phyloP scores from a whole-genome alignment of 2,329 filamentous ascomycete species.

The Aspergillus alliaceus region DNA sequence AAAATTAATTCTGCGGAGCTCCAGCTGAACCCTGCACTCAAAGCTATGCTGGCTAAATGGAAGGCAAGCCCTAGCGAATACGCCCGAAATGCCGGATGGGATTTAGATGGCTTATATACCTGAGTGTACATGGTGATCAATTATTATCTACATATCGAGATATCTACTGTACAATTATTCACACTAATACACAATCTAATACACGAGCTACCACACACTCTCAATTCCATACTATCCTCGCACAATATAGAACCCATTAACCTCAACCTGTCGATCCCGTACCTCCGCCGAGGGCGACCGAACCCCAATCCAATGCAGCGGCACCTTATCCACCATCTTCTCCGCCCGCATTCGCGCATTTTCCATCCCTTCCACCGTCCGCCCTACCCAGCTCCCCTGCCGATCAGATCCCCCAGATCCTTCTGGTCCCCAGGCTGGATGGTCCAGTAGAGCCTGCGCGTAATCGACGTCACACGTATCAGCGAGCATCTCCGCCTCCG shows the following conservation, averaged over 20 bases:
- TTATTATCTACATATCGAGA: not conserved
- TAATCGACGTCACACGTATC: constrained; percentile 32
- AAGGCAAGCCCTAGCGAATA: not conserved
- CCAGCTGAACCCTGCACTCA: not conserved
- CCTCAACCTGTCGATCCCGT: constrained; percentile 46
- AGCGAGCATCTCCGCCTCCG: not conserved
- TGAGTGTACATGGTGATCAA: not conserved
- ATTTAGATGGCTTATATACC: not conserved
- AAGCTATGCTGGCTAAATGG: not conserved
- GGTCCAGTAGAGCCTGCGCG: constrained; percentile 37
- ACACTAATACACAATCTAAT: not conserved
- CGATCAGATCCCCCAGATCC: not conserved
- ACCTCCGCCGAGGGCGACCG: constrained; percentile 46
- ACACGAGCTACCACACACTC: not conserved
- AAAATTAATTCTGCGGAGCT: not conserved
- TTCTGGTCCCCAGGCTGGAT: constrained; percentile 37
- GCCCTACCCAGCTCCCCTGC: constrained; percentile 33
- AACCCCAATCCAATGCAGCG: constrained; percentile 60
- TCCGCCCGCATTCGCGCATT: constrained; percentile 53
- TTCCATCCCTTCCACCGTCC: constrained; percentile 49
- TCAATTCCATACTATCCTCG: too few species aligned
- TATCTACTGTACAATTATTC: not conserved
- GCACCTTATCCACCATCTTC: constrained; percentile 58
- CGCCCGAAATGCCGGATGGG: not conserved
- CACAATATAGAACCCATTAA: constrained; percentile 42